These are phyloP conservation scores for Pyrenula aspistea DNA, from an alignment of 495 filamentous ascomycete genomes.

Conservation along the genomic window DNA sequence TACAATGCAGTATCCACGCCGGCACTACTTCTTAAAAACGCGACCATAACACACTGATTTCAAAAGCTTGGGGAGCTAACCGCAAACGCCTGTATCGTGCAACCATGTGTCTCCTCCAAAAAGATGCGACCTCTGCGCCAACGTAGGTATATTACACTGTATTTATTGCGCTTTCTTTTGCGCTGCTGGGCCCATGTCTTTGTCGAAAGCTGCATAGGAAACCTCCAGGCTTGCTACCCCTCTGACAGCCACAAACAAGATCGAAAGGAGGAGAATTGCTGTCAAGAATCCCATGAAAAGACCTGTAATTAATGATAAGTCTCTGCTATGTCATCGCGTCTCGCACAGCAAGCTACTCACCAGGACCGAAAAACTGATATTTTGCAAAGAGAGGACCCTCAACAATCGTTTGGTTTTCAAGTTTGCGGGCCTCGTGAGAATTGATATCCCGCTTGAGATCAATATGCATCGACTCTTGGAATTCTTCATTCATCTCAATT, in stretches of 20 bases:
- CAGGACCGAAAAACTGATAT: constrained; percentile 82
- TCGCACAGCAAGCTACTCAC: constrained; percentile 14
- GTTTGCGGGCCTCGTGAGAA: constrained; percentile 17
- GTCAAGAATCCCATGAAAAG: constrained; percentile 75
- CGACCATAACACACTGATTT: too few relatives aligned
- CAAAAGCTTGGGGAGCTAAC: too few relatives aligned
- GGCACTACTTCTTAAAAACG: too few relatives aligned
- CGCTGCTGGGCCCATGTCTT: constrained; percentile 77
- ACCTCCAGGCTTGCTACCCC: constrained; percentile 74
- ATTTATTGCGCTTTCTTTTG: constrained; percentile 68
- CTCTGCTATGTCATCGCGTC: neutral
- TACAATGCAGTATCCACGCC: too few relatives aligned
- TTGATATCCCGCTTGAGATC: constrained; percentile 46
- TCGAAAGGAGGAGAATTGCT: constrained; percentile 52
- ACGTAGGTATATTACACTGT: too few relatives aligned
- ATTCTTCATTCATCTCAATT: constrained; percentile 41
- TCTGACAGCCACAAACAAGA: constrained; percentile 64
- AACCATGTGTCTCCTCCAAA: too few relatives aligned
- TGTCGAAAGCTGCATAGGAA: constrained; percentile 88
- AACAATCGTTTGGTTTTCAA: constrained; percentile 15
- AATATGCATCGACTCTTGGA: constrained; percentile 36
- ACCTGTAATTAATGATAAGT: constrained; percentile 27
- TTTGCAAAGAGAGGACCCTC: constrained; percentile 66
- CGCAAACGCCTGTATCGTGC: too few relatives aligned
- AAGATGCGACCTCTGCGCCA: too few relatives aligned